These are phyloP conservation scores for Puccinia hordei DNA, from an alignment of 1,284 basidiomycete genomes.

Conservation along the genomic window DNA sequence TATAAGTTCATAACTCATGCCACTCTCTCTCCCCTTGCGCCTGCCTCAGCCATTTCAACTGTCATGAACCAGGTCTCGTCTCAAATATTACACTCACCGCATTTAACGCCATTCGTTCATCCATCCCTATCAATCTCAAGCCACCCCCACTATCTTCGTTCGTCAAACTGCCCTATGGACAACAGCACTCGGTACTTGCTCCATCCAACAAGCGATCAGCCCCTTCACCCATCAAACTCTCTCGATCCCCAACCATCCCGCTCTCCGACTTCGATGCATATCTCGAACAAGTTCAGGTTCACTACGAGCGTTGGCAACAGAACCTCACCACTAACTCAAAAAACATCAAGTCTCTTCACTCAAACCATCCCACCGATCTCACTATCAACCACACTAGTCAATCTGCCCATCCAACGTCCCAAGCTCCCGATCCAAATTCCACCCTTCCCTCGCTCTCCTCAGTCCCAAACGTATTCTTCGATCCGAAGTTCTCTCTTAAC, in stretches of 20 bases:
- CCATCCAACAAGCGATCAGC: constrained; percentile 65
- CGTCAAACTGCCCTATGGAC: constrained; percentile 23
- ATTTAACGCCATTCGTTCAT: constrained; percentile 42
- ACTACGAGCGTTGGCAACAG: constrained; percentile 67
- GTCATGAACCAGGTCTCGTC: constrained; percentile 39
- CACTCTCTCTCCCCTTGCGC: neutral
- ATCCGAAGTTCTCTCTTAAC: constrained; percentile 76
- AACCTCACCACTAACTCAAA: constrained; percentile 27
- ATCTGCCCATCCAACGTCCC: constrained; percentile 44
- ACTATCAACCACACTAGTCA: constrained; percentile 50
- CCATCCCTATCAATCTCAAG: constrained; percentile 44
- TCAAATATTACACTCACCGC: constrained; percentile 39
- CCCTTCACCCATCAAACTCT: constrained; percentile 71
- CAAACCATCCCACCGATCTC: constrained; percentile 55
- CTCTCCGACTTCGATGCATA: constrained; percentile 84
- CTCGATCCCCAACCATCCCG: constrained; percentile 74
- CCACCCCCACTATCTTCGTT: constrained; percentile 40
- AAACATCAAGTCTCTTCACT: constrained; percentile 52
- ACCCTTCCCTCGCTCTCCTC: constrained; percentile 68
- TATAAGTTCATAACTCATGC: neutral
- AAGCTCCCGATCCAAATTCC: neutral
- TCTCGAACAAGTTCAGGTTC: constrained; percentile 70
- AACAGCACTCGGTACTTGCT: constrained; percentile 33
- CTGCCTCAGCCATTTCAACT: constrained; percentile 37
- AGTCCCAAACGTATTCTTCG: constrained; percentile 81